phyloP scores from a whole-genome alignment of 331 rosid genomes.

The Malus hybrid region DNA sequence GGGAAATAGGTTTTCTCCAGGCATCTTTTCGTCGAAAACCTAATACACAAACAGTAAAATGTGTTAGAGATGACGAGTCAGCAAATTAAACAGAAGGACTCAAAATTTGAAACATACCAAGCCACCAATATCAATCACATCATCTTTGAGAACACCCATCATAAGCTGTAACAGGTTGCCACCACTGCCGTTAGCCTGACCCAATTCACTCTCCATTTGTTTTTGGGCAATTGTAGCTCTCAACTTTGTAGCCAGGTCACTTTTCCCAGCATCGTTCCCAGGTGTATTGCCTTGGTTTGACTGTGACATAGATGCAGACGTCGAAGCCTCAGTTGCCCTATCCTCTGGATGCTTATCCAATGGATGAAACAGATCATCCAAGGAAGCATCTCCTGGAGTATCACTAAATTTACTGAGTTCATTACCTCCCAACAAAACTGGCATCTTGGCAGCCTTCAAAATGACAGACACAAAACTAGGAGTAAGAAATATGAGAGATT shows the following conservation, averaged over 20 bases:
- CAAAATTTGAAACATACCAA: constrained; percentile 52
- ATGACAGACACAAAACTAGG: constrained; percentile 21
- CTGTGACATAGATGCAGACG: constrained; percentile 62
- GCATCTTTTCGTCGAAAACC: constrained; percentile 89
- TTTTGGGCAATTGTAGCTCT: constrained; percentile 91
- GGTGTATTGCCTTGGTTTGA: constrained; percentile 42
- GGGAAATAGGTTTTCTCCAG: constrained; percentile 87
- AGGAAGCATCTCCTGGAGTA: constrained; percentile 95
- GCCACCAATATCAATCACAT: constrained; percentile 87
- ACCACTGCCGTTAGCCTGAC: constrained; percentile 67
- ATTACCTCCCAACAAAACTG: constrained; percentile 53
- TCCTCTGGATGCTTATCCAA: constrained; percentile 61
- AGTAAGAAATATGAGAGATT: constrained; percentile 9
- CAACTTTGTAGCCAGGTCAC: constrained; percentile 85
- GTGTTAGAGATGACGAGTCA: constrained; percentile 4
- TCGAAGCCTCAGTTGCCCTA: constrained; percentile 65
- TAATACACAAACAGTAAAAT: constrained; percentile 18
- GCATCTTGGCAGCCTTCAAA: constrained; percentile 65
- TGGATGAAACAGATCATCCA: constrained; percentile 90
- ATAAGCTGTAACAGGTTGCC: constrained; percentile 76
- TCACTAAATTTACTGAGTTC: constrained; percentile 94
- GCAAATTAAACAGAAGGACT: constrained; percentile 5
- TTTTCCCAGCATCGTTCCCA: constrained; percentile 54
- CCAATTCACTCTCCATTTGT: constrained; percentile 83
- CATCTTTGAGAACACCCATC: constrained; percentile 83